A percentile compares a stretch with the other conserved stretches of the same genome.
Conservation (phyloP, 129 eudicot genomes). For the Erigeron canadensis region DNA sequence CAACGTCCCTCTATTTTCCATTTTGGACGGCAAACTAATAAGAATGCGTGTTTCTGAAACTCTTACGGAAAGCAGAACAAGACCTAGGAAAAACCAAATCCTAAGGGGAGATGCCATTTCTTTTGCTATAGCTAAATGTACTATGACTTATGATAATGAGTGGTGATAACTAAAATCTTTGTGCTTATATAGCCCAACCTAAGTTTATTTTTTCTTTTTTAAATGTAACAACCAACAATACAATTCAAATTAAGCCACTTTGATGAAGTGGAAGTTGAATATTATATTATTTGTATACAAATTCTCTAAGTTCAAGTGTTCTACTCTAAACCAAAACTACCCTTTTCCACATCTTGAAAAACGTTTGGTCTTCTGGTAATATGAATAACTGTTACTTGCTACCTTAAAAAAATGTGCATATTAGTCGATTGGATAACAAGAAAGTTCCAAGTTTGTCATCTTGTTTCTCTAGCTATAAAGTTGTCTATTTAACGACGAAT, state of each 20-base stretch:
- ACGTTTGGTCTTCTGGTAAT: conserved; percentile 9
- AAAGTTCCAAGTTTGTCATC: no score
- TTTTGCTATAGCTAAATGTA: conserved; percentile 16
- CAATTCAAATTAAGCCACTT: conserved; percentile 25
- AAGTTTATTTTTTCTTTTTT: neutral
- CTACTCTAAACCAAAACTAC: conserved; percentile 14
- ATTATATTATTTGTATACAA: conserved; percentile 8
- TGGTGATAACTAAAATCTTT: conserved; percentile 19
- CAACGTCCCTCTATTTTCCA: conserved; percentile 24
- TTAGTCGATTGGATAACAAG: neutral
- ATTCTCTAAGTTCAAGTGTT: conserved; percentile 1
- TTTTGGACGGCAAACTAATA: neutral
- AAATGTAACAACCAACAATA: conserved; percentile 19
- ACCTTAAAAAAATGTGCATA: conserved; percentile 15
- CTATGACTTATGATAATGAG: conserved; percentile 8
- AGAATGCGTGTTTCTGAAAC: conserved; percentile 35
- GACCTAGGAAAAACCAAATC: conserved; percentile 34
- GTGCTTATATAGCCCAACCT: conserved; percentile 40
- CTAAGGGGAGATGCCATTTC: conserved; percentile 40
- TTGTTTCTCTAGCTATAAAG: no score
- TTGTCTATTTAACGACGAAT: no score
- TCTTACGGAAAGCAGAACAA: conserved; percentile 30
- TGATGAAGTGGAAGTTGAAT: conserved; percentile 30
- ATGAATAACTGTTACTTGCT: conserved; percentile 15
- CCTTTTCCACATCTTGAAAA: conserved; percentile 9